Conservation (phyloP, 345 rosid species). For the Gossypium anomalum region DNA sequence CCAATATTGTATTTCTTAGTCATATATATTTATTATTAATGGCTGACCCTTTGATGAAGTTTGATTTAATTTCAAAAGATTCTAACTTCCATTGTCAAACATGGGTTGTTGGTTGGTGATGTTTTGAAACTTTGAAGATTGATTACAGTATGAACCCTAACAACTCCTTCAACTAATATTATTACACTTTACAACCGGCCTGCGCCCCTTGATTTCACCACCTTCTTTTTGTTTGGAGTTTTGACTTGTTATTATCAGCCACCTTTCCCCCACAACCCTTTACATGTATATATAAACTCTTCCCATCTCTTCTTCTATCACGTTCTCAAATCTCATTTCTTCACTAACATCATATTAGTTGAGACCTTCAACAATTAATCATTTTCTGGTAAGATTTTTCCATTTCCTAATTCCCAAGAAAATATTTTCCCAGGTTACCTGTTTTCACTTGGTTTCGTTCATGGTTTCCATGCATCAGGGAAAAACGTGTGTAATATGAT, state of each 20-base stretch:
- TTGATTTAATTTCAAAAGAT: neutral
- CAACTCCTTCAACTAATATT: conserved; percentile 9
- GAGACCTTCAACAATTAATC: neutral
- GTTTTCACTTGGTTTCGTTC: neutral
- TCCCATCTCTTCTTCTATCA: neutral
- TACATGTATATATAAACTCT: neutral
- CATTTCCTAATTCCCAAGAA: neutral
- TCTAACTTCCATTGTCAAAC: neutral
- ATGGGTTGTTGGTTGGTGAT: conserved; percentile 7
- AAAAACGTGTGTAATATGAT: neutral
- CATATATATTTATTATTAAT: neutral
- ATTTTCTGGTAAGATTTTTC: neutral
- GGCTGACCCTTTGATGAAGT: neutral
- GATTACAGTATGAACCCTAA: neutral
- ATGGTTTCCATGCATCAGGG: neutral
- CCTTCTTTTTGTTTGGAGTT: neutral
- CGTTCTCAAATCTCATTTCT: neutral
- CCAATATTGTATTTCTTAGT: too few relatives aligned
- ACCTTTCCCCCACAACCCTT: neutral
- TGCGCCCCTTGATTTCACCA: conserved; percentile 41
- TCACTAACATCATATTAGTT: neutral
- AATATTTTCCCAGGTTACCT: neutral
- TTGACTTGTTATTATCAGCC: conserved; percentile 16
- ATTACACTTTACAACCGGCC: conserved; percentile 16
- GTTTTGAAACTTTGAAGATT: neutral